Evolutionary conservation across 108 stramenopile genomes (phyloP).

Genomic region (Skeletonema costatum): DNA sequence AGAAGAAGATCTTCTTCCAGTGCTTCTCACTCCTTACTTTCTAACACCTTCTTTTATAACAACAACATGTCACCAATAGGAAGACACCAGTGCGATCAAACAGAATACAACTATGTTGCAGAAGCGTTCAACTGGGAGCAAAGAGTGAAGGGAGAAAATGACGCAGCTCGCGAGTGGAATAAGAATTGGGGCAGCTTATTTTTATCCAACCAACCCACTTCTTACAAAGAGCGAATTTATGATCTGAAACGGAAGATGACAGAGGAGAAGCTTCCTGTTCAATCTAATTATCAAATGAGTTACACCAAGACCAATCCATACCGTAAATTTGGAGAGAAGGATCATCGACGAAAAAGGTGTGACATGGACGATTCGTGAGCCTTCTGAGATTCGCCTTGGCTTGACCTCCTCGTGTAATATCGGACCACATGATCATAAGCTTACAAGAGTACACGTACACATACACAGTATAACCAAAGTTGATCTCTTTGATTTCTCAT

Average conservation of each 20-base stretch:
- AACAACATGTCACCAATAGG: neutral
- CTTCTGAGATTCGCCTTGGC: neutral
- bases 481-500: too few species aligned
- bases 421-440: too few species aligned
- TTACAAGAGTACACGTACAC: too few species aligned
- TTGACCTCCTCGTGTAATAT: too few species aligned
- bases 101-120: slow-evolving; percentile 38
- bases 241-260: slow-evolving; percentile 10
- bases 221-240: slow-evolving; percentile 27
- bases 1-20: neutral
- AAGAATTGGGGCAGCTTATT: slow-evolving; percentile 37
- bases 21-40: too few species aligned
- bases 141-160: slow-evolving; percentile 34
- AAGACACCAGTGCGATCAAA: slow-evolving; percentile 40
- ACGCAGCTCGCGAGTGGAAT: slow-evolving; percentile 24
- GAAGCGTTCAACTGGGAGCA: slow-evolving; percentile 50
- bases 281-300: slow-evolving; percentile 39
- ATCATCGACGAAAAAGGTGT: neutral
- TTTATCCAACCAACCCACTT: slow-evolving; percentile 23
- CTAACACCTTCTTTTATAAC: too few species aligned
- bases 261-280: slow-evolving; percentile 31
- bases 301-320: neutral
- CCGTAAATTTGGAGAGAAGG: neutral
- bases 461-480: too few species aligned
- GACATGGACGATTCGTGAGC: neutral